Base-by-base conservation (phyloP, 2,329 filamentous ascomycete species). In the Colletotrichum sidae region DNA sequence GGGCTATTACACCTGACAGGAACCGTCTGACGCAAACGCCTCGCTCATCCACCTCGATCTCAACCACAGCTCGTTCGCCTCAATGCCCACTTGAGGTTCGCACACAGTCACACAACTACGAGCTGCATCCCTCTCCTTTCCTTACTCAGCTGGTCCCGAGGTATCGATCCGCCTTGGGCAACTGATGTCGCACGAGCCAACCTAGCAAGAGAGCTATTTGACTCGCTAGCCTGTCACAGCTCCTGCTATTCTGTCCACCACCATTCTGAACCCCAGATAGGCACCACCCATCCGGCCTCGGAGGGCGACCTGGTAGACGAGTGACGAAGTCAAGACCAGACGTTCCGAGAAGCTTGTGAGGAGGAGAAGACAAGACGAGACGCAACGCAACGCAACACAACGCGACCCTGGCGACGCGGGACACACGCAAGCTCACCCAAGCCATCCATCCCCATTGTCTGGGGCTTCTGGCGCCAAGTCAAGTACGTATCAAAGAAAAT, bases 121-220 rank as follows among this genome's bases (percentile, higher is more conserved):
- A 25, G 25, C 25, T 25, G 25, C 25, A 25, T 25, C 25, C 25
- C 25, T 25, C 25, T 25, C 35, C 7, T 35, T 15, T 17, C n/a
- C 33, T 13, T 12, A 38, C 58, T 57, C 52, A 63, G 52, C 63
- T 62, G 58, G 58, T 34, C 41, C 35, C n/a, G 37, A 65, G 58
- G 59, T 66, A 54, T 49, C 58, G 25, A 25, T 25, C 25, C 25
- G 25, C 25, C 25, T 25, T 56, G 58, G 42, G 51, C 46, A 45
- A 56, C 46, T 56, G 34, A 66, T 42, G 42, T 66, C 59, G 63
- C 63, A 66, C 63, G 52, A 66, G 63, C 63, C 52, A 63, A 53
- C 47, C 25, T 37, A 35, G 34, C 47, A 13, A 49, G 13, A 42
- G 47, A 42, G 39, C 13, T 57, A 42, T 49, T 65, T 63, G 63